Base-by-base conservation (phyloP, 2,329 filamentous ascomycete genomes). In the Westerdykella sp. region DNA sequence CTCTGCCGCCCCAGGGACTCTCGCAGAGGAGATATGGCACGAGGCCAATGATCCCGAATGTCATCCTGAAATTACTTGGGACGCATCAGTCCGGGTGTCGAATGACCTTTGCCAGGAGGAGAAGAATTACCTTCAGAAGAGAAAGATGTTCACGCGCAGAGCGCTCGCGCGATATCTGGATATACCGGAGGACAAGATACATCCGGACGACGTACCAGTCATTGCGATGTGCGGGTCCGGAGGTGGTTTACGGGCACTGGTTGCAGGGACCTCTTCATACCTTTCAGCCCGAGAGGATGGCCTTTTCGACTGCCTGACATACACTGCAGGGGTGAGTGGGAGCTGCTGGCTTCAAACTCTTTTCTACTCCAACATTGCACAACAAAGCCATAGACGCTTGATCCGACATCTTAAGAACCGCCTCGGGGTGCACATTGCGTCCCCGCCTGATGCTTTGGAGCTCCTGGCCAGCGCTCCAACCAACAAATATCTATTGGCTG, bases 221-320 rank as follows among this genome's bases (percentile, higher is more conserved):
- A 96, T 98, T 62, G 91, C 91, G 32, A 84, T 97, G 72, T 95
- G 91, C 56, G 90, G 90, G 7, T 97, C 91, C 2, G 93, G 93
- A 9, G 93, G 93, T 44, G 93, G 93, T 0, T 69, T 98, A 37
- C 78, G 93, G 40, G 93, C 93, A 1, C 77, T 98, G 31, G 87
- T 97, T 14, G 90, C 93, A 2, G 90, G 91, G 3, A 83, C 89
- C 0, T 90, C 91, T 0, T 96, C 90, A 0, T 83, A 94, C 48
- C 73, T 93, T 9, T 90, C 89, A 3, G 78, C 88, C 0, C 81
- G 88, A 46, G 85, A 96, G 62, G 85, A 86, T 44, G 93, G 93
- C 0, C 73, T 98, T 0, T 94, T 95, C 63, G 90, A 96, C 67
- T 97, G 93, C 62, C 78, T 87, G 10, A 97, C 90, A 1, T 98